These are phyloP conservation scores for Ulota crispa DNA, from an alignment of 225 moss, liverwort and hornwort genomes.

Conservation along the genomic window DNA sequence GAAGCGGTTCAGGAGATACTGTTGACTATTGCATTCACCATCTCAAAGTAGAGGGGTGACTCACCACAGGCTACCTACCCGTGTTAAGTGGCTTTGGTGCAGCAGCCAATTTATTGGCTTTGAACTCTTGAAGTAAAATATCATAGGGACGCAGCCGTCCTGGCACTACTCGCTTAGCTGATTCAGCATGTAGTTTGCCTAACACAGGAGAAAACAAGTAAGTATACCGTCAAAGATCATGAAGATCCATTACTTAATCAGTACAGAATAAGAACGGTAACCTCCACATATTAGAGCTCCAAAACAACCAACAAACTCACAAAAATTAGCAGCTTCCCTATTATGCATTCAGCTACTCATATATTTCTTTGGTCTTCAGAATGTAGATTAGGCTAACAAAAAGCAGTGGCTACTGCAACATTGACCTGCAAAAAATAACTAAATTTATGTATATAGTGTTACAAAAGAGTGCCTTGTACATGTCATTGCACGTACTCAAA, in stretches of 20 bases:
- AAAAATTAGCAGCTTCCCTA: constrained; percentile 9
- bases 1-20: constrained; percentile 15
- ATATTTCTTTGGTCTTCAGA: neutral
- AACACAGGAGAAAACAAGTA: neutral
- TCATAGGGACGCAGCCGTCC: constrained; percentile 89
- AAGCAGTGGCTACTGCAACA: neutral
- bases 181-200: constrained; percentile 91
- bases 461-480: neutral
- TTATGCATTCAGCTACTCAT: neutral
- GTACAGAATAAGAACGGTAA: neutral
- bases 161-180: constrained; percentile 79
- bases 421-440: constrained; percentile 8
- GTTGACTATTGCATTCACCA: constrained; percentile 36
- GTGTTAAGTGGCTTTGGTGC: constrained; percentile 87
- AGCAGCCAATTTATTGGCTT: constrained; percentile 78
- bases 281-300: neutral
- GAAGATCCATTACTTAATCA: neutral
- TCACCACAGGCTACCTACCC: constrained; percentile 99
- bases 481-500: neutral
- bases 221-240: neutral
- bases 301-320: constrained; percentile 4
- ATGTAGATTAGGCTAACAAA: constrained; percentile 1
- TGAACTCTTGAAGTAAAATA: constrained; percentile 81
- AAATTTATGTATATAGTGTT: neutral
- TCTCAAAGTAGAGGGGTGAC: constrained; percentile 74